phyloP scores from a whole-genome alignment of 495 filamentous ascomycete species.

The Annulohypoxylon bovei region DNA sequence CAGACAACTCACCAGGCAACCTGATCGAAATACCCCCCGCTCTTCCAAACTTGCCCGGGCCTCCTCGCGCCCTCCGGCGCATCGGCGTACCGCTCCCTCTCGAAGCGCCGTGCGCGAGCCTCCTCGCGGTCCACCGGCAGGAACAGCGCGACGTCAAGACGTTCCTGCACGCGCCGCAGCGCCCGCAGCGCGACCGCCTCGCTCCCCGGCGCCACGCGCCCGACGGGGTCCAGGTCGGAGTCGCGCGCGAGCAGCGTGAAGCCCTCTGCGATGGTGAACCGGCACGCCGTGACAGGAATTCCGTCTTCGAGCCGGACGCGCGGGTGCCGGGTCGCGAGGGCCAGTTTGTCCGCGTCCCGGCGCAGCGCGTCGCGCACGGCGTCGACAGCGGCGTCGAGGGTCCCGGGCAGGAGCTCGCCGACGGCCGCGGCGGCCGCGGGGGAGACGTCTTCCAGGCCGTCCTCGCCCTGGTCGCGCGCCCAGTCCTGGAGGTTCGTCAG shows the following conservation, averaged over 20 bases:
- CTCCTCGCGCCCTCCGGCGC: neutral
- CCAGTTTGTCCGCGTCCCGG: neutral
- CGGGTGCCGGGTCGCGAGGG: too few relatives aligned
- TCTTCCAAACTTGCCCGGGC: slow-evolving; percentile 1
- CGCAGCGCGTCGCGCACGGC: neutral
- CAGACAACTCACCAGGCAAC: slow-evolving; percentile 16
- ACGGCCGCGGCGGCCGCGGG: neutral
- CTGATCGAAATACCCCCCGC: slow-evolving; percentile 12
- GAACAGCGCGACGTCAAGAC: slow-evolving; percentile 4
- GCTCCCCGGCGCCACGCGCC: neutral
- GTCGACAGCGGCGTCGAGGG: neutral
- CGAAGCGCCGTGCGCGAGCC: neutral
- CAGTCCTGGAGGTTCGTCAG: neutral
- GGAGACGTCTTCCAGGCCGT: neutral
- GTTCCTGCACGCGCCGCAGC: slow-evolving; percentile 3
- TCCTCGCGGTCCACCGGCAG: neutral
- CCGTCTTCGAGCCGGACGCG: neutral
- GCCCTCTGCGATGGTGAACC: slow-evolving; percentile 4
- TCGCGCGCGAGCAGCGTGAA: slow-evolving; percentile 5
- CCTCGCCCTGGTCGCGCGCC: neutral
- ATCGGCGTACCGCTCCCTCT: neutral
- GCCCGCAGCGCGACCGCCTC: neutral
- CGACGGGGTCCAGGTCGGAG: neutral
- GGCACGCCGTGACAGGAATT: neutral
- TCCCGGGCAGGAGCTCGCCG: neutral